phyloP scores from a whole-genome alignment of 2,329 filamentous ascomycete species.

The Stagonosporopsis vannaccii region DNA sequence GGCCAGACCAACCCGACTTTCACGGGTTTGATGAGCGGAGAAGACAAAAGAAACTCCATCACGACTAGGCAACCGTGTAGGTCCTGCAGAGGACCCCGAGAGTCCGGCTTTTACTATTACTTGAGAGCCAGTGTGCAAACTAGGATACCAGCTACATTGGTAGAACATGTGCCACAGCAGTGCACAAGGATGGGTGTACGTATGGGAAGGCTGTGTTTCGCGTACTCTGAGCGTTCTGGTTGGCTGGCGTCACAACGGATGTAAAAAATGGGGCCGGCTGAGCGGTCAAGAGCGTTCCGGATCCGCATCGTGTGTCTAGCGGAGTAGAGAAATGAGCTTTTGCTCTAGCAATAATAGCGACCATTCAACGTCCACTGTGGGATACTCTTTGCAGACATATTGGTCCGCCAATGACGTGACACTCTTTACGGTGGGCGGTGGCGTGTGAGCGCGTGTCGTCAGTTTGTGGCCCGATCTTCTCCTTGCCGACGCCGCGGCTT shows the following conservation, averaged over 20 bases:
- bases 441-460: slow-evolving; percentile 28
- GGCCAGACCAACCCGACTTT: background rate
- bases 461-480: slow-evolving; percentile 36
- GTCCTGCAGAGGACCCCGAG: background rate
- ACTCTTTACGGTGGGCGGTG: slow-evolving; percentile 21
- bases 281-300: slow-evolving; percentile 13
- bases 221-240: slow-evolving; percentile 26
- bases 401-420: slow-evolving; percentile 32
- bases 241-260: slow-evolving; percentile 23
- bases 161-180: slow-evolving; percentile 8
- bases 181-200: slow-evolving; percentile 1
- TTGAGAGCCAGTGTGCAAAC: slow-evolving; percentile 57
- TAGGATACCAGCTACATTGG: background rate
- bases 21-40: background rate
- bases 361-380: slow-evolving; percentile 3
- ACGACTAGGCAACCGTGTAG: background rate
- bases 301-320: slow-evolving; percentile 8
- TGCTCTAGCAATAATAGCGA: slow-evolving; percentile 4
- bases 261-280: slow-evolving; percentile 25
- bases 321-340: slow-evolving; percentile 10
- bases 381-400: background rate
- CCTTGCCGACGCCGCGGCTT: slow-evolving; percentile 17
- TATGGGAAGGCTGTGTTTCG: slow-evolving; percentile 20
- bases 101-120: background rate
- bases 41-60: background rate